A percentile compares a stretch with the other conserved stretches of the same genome.
Evolutionary conservation across 1,284 basidiomycete species (phyloP).

Genomic region (Heterobasidion annosum): DNA sequence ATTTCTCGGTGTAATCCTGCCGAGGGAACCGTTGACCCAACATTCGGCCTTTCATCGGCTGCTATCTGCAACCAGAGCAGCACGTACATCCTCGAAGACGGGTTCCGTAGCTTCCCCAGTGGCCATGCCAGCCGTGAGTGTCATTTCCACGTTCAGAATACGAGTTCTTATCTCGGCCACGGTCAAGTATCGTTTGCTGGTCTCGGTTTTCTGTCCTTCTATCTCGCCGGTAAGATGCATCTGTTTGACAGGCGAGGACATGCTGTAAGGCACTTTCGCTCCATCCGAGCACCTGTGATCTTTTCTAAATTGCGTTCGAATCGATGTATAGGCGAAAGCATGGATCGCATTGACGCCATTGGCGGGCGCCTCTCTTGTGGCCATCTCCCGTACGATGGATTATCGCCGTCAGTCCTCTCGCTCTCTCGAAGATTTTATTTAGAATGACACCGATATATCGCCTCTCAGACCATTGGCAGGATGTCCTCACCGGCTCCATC

Average conservation of each 20-base stretch:
- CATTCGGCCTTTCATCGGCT: constrained; percentile 67
- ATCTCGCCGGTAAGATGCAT: constrained; percentile 87
- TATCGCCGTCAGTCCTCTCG: not conserved
- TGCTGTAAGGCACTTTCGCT: constrained; percentile 37
- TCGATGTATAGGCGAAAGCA: constrained; percentile 53
- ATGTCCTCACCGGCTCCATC: constrained; percentile 43
- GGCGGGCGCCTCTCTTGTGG: constrained; percentile 75
- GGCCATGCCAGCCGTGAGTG: constrained; percentile 77
- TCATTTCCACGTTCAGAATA: not conserved
- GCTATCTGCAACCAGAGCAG: constrained; percentile 76
- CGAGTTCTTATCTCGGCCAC: not conserved
- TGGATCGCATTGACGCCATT: constrained; percentile 81
- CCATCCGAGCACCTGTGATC: not conserved
- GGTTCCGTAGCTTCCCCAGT: constrained; percentile 91
- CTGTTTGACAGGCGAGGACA: constrained; percentile 80
- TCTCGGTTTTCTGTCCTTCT: constrained; percentile 83
- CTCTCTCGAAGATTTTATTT: not conserved
- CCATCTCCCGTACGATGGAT: constrained; percentile 83
- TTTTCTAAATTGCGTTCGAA: not conserved
- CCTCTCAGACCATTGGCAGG: constrained; percentile 36
- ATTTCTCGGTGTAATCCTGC: constrained; percentile 78
- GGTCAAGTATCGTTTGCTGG: constrained; percentile 82
- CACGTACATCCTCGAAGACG: constrained; percentile 57
- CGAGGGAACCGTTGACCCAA: constrained; percentile 55
- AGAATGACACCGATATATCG: not conserved